Base-by-base conservation (phyloP, 192 early-diverging fungal species). In the Chytriomyces confervae region DNA sequence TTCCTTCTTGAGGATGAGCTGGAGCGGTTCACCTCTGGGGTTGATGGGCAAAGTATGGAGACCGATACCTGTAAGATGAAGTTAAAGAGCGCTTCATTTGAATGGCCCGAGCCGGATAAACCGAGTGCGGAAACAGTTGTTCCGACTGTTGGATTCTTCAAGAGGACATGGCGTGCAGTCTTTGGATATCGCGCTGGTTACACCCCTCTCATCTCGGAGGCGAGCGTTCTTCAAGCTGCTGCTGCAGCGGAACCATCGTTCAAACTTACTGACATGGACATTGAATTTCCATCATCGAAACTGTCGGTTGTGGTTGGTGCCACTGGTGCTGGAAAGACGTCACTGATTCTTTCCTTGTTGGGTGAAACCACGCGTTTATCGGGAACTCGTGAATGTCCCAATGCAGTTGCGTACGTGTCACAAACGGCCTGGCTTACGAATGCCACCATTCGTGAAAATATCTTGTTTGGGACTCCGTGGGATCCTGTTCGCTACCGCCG, bases 301-400 rank as follows among this genome's bases (percentile, higher is more conserved):
- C 87, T 97, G 11, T 92, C 93, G 43, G 85, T 95, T 20, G 78
- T 95, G 44, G 87, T 89, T 48, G 95, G 95, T 3, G 89, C 95
- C 24, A 95, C 95, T 7, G 95, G 93, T 0, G 86, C 88, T 7
- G 95, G 95, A 66, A 97, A 97, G 79, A 50, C 82, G 10, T 93
- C 94, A 6, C 74, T 95, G 60, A 78, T 95, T 18, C 63, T 87
- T n/a, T 88, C 93, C 69, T 83, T 96, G 36, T 81, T 96, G 5
- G 94, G 95, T 50, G 95, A 96, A 80, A 91, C 92, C 73, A 77
- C 81, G 50, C 85, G 80, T 46, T 74, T 77, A 0, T 16, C 64
- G 3, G 90, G 90, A 84, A 61, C 62, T 83, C 86, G 6, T 78
- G 79, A 2, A 73, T 78, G 5, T 27, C 62, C 62, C 63, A 61